A percentile compares a stretch with the other conserved stretches of the same genome.
These are phyloP conservation scores for Picochlorum sp. DNA, from an alignment of 139 green algal species.

Conservation along the genomic window DNA sequence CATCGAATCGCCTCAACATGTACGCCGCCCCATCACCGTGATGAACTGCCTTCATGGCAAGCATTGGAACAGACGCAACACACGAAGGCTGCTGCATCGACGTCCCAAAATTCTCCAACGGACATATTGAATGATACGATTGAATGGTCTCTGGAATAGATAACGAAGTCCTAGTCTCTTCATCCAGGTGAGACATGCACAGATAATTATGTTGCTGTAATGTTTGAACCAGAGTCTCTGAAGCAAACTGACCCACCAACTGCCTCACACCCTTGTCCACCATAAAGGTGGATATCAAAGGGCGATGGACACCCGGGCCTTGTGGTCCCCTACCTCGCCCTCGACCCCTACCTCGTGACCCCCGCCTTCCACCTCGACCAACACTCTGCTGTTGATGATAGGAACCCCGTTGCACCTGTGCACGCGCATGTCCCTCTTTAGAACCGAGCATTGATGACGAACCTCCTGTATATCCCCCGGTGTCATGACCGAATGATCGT, in stretches of 20 bases:
- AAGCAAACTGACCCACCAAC: constrained; percentile 43
- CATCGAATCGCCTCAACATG: constrained; percentile 59
- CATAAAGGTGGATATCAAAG: constrained; percentile 15
- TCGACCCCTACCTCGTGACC: not conserved
- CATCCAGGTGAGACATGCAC: constrained; percentile 21
- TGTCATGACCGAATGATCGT: not conserved
- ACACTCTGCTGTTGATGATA: not conserved
- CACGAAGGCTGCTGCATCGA: constrained; percentile 10
- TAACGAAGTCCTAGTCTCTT: constrained; percentile 21
- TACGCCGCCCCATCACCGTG: constrained; percentile 57
- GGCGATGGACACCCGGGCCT: constrained; percentile 2
- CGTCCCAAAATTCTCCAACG: constrained; percentile 20
- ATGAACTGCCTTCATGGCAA: constrained; percentile 62
- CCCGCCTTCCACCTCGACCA: not conserved
- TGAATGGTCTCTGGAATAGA: constrained; percentile 52
- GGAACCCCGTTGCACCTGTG: not conserved
- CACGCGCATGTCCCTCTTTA: no score
- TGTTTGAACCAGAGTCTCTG: constrained; percentile 59
- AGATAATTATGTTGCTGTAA: constrained; percentile 55
- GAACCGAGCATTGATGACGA: no score
- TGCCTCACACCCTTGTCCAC: constrained; percentile 26
- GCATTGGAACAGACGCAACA: constrained; percentile 30
- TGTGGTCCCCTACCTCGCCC: constrained; percentile 7
- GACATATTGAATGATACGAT: constrained; percentile 75
- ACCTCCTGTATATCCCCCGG: not conserved